Conservation (phyloP, 1,284 basidiomycete species). For the Acaromyces ingoldii region DNA sequence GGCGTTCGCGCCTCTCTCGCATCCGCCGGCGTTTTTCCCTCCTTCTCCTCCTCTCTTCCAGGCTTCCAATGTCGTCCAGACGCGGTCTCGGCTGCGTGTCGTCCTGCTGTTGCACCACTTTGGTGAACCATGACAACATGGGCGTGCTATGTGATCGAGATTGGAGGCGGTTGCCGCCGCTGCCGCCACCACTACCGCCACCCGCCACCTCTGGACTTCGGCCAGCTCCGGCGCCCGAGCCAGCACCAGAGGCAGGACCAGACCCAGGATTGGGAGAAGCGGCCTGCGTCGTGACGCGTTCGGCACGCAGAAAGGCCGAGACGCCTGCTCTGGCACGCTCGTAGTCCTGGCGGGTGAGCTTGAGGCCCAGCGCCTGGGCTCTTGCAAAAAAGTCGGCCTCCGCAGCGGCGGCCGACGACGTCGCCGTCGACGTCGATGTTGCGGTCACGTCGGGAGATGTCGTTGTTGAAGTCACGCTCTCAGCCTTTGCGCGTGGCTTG, state of each 20-base stretch:
- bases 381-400: slow-evolving; percentile 46
- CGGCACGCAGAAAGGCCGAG: slow-evolving; percentile 45
- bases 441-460: too few relatives aligned
- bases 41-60: slow-evolving; percentile 6
- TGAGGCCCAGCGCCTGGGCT: slow-evolving; percentile 45
- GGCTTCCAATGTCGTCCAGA: slow-evolving; percentile 8
- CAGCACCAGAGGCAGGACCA: not conserved
- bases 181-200: not conserved
- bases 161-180: not conserved
- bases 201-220: not conserved
- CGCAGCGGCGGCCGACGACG: too few relatives aligned
- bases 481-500: too few relatives aligned
- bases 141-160: slow-evolving; percentile 1
- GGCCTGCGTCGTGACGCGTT: slow-evolving; percentile 21
- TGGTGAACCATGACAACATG: slow-evolving; percentile 11
- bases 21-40: slow-evolving; percentile 3
- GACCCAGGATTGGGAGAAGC: slow-evolving; percentile 11
- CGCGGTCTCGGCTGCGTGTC: not conserved
- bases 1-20: slow-evolving; percentile 4
- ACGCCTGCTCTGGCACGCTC: slow-evolving; percentile 46
- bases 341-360: slow-evolving; percentile 43
- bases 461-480: too few relatives aligned
- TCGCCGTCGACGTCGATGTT: too few relatives aligned
- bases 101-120: slow-evolving; percentile 5
- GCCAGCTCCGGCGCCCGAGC: not conserved